Evolutionary conservation across 306 rosid species (phyloP), one percentile per base, ranked within the genome.

Genomic region (Sindora glabra): DNA sequence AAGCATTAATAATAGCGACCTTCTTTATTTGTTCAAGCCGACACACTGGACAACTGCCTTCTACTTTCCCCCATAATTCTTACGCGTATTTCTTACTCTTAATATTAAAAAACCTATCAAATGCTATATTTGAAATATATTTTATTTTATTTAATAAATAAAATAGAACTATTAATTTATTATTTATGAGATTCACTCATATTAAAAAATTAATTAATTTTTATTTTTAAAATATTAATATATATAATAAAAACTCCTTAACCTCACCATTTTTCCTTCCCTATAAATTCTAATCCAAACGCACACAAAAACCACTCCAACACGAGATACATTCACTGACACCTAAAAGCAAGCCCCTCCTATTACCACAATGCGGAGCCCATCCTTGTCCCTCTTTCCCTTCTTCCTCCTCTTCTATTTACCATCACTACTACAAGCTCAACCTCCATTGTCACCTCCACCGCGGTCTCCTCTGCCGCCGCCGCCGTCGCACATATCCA

Each of bases 361-460:
- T 12, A 8, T 5, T 13, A 48, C 41, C 6, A 60, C 39, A 41
- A 71, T 79, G 84, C 21, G 66, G 11, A 16, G 41, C 2, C 32
- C 71, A 5, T 8, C 74, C n/a, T 18, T 51, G 14, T 18, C 39
- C 18, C 23, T 59, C 39, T 2, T 36, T 15, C 23, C 51, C 2
- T 58, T 61, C 33, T 33, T 71, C 48, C 16, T 64, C 55, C 32
- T 66, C 24, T 39, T 57, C 51, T 55, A 36, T 40, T 29, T 71
- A 34, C 71, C 72, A 56, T 13, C 58, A 22, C 65, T 80, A 14
- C 40, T 64, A n/a, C n/a, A n/a, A 18, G 66, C 72, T 40, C 72
- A 73, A 70, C 4, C 72, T 40, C 71, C 51, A 48, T 3, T 17
- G 0, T 42, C 37, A 13, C 10, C 38, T 5, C 57, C 36, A 18